These are phyloP conservation scores for Laguncularia racemosa DNA, from an alignment of 345 rosid species.

Conservation along the genomic window DNA sequence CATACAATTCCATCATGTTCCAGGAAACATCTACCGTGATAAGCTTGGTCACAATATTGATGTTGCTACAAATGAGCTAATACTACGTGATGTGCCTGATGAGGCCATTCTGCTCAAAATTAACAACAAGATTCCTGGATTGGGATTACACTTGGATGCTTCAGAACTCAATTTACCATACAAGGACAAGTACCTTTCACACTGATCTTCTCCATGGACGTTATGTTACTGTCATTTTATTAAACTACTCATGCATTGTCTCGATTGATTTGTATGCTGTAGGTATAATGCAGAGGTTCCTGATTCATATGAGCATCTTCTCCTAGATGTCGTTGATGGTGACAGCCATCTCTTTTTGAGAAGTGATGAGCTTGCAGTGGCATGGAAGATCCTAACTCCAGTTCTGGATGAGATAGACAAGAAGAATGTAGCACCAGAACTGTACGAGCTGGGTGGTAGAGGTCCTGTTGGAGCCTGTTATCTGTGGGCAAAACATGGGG, in stretches of 20 bases:
- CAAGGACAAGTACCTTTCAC: conserved; percentile 48
- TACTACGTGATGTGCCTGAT: conserved; percentile 88
- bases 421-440: conserved; percentile 44
- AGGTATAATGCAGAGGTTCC: conserved; percentile 63
- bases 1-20: conserved; percentile 93
- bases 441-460: conserved; percentile 66
- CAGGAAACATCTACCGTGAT: conserved; percentile 79
- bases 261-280: conserved; percentile 1
- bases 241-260: not conserved
- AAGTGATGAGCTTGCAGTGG: conserved; percentile 74
- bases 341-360: conserved; percentile 80
- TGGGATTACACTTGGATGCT: conserved; percentile 87
- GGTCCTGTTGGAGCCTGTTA: conserved; percentile 68
- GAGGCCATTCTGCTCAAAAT: conserved; percentile 94
- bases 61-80: conserved; percentile 84
- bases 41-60: conserved; percentile 66
- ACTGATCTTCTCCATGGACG: not conserved
- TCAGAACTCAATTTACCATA: conserved; percentile 72
- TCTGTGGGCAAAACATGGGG: conserved; percentile 71
- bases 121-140: conserved; percentile 93
- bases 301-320: conserved; percentile 71
- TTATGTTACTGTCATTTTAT: not conserved
- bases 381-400: conserved; percentile 57
- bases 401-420: conserved; percentile 48
- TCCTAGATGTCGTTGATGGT: conserved; percentile 76